Base-by-base conservation (phyloP, 352 stramenopile genomes). In the Phytophthora podocarpi region DNA sequence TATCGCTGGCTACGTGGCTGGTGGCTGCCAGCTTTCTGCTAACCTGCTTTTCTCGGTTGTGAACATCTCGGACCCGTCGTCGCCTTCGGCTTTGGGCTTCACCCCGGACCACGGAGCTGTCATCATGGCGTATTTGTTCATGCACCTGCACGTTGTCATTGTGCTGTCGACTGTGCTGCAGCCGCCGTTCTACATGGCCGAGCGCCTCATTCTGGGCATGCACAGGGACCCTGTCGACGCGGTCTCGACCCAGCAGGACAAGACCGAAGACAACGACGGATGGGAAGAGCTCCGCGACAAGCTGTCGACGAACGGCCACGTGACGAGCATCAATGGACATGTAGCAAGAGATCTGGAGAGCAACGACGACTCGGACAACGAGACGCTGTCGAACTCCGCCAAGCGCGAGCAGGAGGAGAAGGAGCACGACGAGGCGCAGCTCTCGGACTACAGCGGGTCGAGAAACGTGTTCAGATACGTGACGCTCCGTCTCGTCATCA, bases 401-500 rank as follows among this genome's bases (percentile, higher is more conserved):
- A 68, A 68, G 40, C 61, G 61, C 20, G 64, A 72, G 36, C 58
- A 54, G 26, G 51, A 63, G 42, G 54, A 67, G 30, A 63, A 64
- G 34, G 53, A 73, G 26, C 56, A 77, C 55, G 62, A 74, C 18
- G 61, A 70, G 15, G 59, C 64, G 2, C 64, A 71, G 49, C 28
- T 72, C 4, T 67, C 61, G 12, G 56, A 78, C 42, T 78, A 78
- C 62, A 54, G 28, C 6, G 65, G 62, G 20, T 28, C 59, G 21
- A 42, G 34, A 31, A 67, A 70, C 49, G 59, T 73, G 21, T 30
- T 73, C 20, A 58, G 67, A 20, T 77, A 76, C 48, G 66, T 76
- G 13, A 63, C 43, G 13, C 52, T 81, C 4, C 70, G 76, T 21
- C 64, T 80, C 24, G 37, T 70, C 15, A 69, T 82, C 28, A 20